Percentiles rank a stretch among this genome's conserved stretches.
These are phyloP conservation scores for Colletotrichum aenigma DNA, from an alignment of 2,329 filamentous ascomycete species.

Conservation along the genomic window DNA sequence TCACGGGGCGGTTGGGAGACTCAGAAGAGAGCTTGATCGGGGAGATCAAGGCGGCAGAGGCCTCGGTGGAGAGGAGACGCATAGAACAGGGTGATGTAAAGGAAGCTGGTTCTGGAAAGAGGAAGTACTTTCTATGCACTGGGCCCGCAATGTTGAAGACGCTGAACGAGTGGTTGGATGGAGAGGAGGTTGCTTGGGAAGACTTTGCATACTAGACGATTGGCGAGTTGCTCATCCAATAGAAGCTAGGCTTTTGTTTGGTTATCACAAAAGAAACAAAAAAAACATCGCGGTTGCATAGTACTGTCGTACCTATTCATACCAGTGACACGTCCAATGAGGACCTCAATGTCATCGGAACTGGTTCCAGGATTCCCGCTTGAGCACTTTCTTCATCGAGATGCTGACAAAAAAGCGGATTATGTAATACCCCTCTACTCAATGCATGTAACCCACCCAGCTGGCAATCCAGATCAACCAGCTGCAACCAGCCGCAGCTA, in stretches of 20 bases:
- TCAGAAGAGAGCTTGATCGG: slow-evolving; percentile 36
- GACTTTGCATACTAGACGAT: slow-evolving; percentile 61
- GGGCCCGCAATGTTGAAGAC: slow-evolving; percentile 43
- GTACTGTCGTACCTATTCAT: neutral
- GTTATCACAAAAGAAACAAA: neutral
- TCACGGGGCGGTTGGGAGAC: slow-evolving; percentile 55
- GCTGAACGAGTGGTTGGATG: slow-evolving; percentile 56
- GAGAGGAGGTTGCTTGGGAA: slow-evolving; percentile 60
- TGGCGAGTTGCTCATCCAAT: neutral
- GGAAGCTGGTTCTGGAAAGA: slow-evolving; percentile 34
- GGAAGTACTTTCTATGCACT: slow-evolving; percentile 59
- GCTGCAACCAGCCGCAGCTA: neutral
- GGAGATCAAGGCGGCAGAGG: slow-evolving; percentile 38
- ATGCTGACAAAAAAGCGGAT: neutral
- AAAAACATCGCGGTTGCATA: neutral
- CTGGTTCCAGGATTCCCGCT: neutral
- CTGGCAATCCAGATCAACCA: neutral
- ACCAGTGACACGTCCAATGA: neutral
- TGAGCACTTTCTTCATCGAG: neutral
- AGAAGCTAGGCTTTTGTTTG: neutral
- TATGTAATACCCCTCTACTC: neutral
- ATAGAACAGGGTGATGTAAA: slow-evolving; percentile 45
- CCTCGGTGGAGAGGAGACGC: slow-evolving; percentile 38
- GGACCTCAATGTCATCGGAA: neutral
- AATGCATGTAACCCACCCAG: neutral